Evolutionary conservation across 2,329 filamentous ascomycete genomes (phyloP).

Genomic region (Aspergillus jensenii): DNA sequence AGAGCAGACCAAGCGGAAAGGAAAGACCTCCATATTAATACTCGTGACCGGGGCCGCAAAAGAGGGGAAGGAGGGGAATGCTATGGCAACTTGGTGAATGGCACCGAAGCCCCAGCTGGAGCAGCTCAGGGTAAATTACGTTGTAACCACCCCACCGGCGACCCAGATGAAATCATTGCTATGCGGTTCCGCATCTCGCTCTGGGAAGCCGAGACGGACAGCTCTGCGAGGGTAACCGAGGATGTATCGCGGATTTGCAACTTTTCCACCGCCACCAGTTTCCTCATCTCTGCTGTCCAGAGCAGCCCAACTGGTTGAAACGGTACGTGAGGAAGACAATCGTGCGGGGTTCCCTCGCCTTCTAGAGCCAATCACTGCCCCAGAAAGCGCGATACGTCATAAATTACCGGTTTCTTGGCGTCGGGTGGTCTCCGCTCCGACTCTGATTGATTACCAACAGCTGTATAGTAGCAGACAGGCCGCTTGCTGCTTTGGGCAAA

Average conservation of each 20-base stretch:
- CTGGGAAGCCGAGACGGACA: neutral
- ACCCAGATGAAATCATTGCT: neutral
- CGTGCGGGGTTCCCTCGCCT: neutral
- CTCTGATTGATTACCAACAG: too few species aligned
- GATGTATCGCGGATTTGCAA: neutral
- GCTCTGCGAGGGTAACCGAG: neutral
- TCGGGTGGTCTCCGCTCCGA: neutral
- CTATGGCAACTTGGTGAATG: neutral
- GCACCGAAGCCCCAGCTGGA: neutral
- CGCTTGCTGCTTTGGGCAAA: too few species aligned
- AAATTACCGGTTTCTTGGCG: neutral
- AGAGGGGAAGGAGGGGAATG: conserved; percentile 4
- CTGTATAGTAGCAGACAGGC: too few species aligned
- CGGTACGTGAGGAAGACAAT: neutral
- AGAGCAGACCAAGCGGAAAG: neutral
- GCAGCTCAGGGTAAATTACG: neutral
- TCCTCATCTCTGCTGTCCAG: too few species aligned
- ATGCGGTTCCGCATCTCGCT: too few species aligned
- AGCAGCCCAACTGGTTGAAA: too few species aligned
- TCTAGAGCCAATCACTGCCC: neutral
- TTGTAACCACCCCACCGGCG: neutral
- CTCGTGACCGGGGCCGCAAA: neutral
- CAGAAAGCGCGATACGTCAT: neutral
- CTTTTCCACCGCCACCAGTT: neutral
- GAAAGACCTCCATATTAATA: neutral